phyloP scores from a whole-genome alignment of 208 protist genomes.

The Novymonas esmeraldas region DNA sequence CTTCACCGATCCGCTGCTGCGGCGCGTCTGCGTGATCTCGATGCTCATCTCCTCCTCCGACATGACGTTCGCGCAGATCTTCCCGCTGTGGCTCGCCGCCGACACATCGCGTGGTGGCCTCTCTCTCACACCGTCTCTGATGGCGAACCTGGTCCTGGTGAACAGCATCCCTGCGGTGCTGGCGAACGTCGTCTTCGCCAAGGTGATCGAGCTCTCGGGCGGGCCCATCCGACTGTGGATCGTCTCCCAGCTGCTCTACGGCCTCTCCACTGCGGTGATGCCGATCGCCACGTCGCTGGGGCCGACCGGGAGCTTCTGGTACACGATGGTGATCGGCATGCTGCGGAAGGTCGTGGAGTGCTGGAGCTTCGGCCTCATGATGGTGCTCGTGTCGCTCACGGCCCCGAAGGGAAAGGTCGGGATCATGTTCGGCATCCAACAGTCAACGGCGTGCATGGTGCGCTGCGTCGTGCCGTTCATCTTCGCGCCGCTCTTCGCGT shows the following conservation, averaged over 20 bases:
- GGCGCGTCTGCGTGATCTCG: conserved; percentile 61
- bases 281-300: conserved; percentile 36
- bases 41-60: conserved; percentile 70
- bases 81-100: conserved; percentile 68
- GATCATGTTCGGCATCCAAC: conserved; percentile 80
- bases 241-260: conserved; percentile 34
- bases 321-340: conserved; percentile 47
- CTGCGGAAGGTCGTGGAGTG: conserved; percentile 53
- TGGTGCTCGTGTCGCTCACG: conserved; percentile 63
- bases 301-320: conserved; percentile 29
- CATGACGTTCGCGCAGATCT: conserved; percentile 59
- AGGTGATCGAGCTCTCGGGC: conserved; percentile 22
- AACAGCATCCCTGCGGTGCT: conserved; percentile 50
- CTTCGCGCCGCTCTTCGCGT: conserved; percentile 77
- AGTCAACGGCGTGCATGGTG: conserved; percentile 67
- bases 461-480: conserved; percentile 63
- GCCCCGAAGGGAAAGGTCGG: conserved; percentile 59
- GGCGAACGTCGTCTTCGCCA: conserved; percentile 60
- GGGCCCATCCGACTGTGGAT: conserved; percentile 55
- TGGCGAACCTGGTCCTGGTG: conserved; percentile 51
- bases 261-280: conserved; percentile 33
- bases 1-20: conserved; percentile 40
- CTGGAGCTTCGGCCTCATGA: conserved; percentile 67
- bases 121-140: conserved; percentile 18
- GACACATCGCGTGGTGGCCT: conserved; percentile 39